These are phyloP conservation scores for Leptographium radiaticola DNA, from an alignment of 2,329 filamentous ascomycete genomes.

Conservation along the genomic window DNA sequence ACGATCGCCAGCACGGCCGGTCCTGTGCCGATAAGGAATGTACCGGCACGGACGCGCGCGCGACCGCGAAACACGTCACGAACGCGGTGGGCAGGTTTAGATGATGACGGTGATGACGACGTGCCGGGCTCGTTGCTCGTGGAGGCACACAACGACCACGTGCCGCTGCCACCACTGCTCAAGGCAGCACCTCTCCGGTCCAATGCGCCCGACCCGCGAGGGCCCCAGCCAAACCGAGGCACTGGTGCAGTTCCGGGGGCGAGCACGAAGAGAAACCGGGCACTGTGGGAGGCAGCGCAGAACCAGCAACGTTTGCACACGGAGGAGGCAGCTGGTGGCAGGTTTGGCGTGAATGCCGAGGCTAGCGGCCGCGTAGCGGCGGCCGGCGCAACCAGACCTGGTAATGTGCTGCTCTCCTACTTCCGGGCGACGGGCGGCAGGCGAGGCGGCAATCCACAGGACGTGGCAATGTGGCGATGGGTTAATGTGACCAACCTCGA, in stretches of 20 bases:
- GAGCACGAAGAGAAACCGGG: slow-evolving; percentile 28
- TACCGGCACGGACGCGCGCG: not conserved
- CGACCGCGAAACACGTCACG: not conserved
- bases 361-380: slow-evolving; percentile 8
- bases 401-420: slow-evolving; percentile 10
- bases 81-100: slow-evolving; percentile 16
- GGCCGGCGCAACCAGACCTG: not conserved
- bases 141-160: slow-evolving; percentile 23
- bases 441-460: slow-evolving; percentile 31
- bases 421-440: slow-evolving; percentile 6
- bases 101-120: slow-evolving; percentile 44
- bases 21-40: not conserved
- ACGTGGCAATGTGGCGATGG: slow-evolving; percentile 85
- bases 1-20: slow-evolving; percentile 17
- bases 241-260: slow-evolving; percentile 24
- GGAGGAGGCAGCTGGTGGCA: slow-evolving; percentile 18
- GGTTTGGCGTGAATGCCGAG: slow-evolving; percentile 14
- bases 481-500: slow-evolving; percentile 84
- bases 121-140: slow-evolving; percentile 52
- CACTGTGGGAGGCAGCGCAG: slow-evolving; percentile 42
- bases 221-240: slow-evolving; percentile 7
- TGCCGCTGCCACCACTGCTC: slow-evolving; percentile 9
- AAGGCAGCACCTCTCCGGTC: slow-evolving; percentile 14
- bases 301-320: slow-evolving; percentile 37
- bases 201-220: slow-evolving; percentile 1